phyloP scores from a whole-genome alignment of 2,329 filamentous ascomycete genomes.

The Xylaria hypoxylon region DNA sequence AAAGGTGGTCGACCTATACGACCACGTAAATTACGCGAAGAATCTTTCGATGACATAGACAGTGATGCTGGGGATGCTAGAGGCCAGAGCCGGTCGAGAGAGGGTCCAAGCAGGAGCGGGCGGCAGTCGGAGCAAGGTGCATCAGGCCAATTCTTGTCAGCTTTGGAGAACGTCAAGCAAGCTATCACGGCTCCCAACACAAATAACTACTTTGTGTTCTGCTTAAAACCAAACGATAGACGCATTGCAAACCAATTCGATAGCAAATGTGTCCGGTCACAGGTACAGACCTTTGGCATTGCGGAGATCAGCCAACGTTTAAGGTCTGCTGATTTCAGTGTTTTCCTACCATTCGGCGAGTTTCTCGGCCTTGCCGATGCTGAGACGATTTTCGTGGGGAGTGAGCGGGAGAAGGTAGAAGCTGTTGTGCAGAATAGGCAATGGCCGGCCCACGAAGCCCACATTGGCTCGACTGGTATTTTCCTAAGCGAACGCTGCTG shows the following conservation, averaged over 20 bases:
- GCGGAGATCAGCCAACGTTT: slow-evolving; percentile 96
- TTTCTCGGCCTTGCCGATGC: slow-evolving; percentile 90
- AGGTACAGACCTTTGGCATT: slow-evolving; percentile 95
- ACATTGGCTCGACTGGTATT: slow-evolving; percentile 89
- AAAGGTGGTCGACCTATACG: slow-evolving; percentile 66
- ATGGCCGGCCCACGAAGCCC: slow-evolving; percentile 92
- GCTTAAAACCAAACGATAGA: slow-evolving; percentile 95
- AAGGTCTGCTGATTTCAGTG: slow-evolving; percentile 91
- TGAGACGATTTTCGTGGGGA: slow-evolving; percentile 87
- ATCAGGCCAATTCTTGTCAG: slow-evolving; percentile 89
- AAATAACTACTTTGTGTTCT: slow-evolving; percentile 97
- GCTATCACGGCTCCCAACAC: slow-evolving; percentile 84
- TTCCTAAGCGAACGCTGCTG: slow-evolving; percentile 97
- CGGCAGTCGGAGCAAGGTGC: slow-evolving; percentile 80
- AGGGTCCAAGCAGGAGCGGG: slow-evolving; percentile 56
- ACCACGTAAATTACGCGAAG: slow-evolving; percentile 53
- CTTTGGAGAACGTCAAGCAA: slow-evolving; percentile 90
- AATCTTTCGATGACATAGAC: slow-evolving; percentile 61
- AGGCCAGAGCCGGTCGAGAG: slow-evolving; percentile 40
- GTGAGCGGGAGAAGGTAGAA: slow-evolving; percentile 91
- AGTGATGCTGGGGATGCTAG: slow-evolving; percentile 60
- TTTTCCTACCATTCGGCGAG: slow-evolving; percentile 95
- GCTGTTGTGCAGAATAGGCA: slow-evolving; percentile 90
- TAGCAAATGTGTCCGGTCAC: slow-evolving; percentile 95
- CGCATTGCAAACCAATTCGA: slow-evolving; percentile 99